A percentile compares a stretch with the other conserved stretches of the same genome.
phyloP scores from a whole-genome alignment of 176 grass and related monocot species.

The Chloris gayana region DNA sequence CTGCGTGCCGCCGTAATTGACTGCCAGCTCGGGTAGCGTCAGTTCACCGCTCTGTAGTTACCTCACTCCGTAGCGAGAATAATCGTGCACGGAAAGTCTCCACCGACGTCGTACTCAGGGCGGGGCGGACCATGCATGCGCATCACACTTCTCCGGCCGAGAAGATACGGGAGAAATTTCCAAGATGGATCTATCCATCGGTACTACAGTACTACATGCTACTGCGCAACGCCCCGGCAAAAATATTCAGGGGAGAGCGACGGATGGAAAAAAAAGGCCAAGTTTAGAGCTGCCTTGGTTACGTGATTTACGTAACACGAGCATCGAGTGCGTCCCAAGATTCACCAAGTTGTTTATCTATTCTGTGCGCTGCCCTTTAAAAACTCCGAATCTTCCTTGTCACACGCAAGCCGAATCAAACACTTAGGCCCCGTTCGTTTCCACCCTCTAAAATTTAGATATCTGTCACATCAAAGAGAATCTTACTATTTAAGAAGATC shows the following conservation, averaged over 20 bases:
- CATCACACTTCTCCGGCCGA: too few relatives aligned
- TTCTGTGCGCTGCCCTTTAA: not conserved
- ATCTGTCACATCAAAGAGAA: too few relatives aligned
- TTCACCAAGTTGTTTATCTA: not conserved
- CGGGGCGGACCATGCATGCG: not conserved
- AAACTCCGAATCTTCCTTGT: conserved; percentile 27
- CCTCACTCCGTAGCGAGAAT: not conserved
- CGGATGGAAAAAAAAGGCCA: not conserved
- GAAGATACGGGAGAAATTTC: not conserved
- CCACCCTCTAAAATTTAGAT: too few relatives aligned
- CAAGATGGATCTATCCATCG: not conserved
- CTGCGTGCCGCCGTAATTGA: not conserved
- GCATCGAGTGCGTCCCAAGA: not conserved
- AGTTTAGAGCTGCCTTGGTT: not conserved
- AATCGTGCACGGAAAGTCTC: not conserved
- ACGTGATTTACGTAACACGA: conserved; percentile 24
- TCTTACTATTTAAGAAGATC: too few relatives aligned
- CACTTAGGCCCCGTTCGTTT: too few relatives aligned
- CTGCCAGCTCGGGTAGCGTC: not conserved
- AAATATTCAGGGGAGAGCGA: not conserved
- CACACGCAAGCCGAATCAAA: not conserved
- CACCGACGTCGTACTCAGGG: not conserved
- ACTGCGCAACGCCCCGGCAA: not conserved
- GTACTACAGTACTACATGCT: too few relatives aligned
- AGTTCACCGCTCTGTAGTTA: too few relatives aligned